Conservation (phyloP, 1,284 basidiomycete genomes). For the Leccinum variabile region DNA sequence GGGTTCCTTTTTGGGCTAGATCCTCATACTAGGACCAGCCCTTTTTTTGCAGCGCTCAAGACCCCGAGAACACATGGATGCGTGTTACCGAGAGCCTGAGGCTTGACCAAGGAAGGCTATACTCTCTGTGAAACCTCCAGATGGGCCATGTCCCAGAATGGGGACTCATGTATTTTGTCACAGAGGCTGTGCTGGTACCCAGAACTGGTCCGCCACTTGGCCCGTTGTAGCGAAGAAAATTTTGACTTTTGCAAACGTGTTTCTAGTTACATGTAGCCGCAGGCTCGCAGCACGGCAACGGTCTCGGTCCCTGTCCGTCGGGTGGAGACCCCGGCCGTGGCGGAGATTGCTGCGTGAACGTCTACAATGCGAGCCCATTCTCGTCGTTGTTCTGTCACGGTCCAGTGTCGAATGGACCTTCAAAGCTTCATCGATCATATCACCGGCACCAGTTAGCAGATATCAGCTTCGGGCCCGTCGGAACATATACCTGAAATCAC, state of each 20-base stretch:
- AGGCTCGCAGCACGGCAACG: constrained; percentile 8
- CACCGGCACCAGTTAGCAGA: constrained; percentile 11
- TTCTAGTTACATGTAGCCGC: constrained; percentile 14
- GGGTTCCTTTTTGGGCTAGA: constrained; percentile 31
- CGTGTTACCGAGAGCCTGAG: constrained; percentile 28
- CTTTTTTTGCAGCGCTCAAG: constrained; percentile 32
- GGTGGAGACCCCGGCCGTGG: constrained; percentile 14
- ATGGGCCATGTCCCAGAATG: constrained; percentile 16
- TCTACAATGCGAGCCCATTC: constrained; percentile 10
- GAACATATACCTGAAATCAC: neutral
- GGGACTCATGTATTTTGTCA: constrained; percentile 25
- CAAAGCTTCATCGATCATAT: neutral
- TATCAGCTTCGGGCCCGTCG: constrained; percentile 27
- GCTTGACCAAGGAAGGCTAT: constrained; percentile 35
- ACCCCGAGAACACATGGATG: constrained; percentile 27
- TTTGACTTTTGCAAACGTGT: constrained; percentile 12
- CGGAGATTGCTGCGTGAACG: constrained; percentile 36
- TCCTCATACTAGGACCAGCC: constrained; percentile 16
- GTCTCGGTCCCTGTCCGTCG: constrained; percentile 17
- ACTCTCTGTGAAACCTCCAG: constrained; percentile 26
- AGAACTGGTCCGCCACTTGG: constrained; percentile 5
- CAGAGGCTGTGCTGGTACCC: constrained; percentile 26
- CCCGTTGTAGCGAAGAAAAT: constrained; percentile 17
- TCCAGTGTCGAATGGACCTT: neutral
- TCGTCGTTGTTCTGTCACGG: neutral